Percentiles rank a stretch among this genome's conserved stretches.
Evolutionary conservation across 1,284 basidiomycete genomes (phyloP).

Genomic region (Laetiporus sulphureus): DNA sequence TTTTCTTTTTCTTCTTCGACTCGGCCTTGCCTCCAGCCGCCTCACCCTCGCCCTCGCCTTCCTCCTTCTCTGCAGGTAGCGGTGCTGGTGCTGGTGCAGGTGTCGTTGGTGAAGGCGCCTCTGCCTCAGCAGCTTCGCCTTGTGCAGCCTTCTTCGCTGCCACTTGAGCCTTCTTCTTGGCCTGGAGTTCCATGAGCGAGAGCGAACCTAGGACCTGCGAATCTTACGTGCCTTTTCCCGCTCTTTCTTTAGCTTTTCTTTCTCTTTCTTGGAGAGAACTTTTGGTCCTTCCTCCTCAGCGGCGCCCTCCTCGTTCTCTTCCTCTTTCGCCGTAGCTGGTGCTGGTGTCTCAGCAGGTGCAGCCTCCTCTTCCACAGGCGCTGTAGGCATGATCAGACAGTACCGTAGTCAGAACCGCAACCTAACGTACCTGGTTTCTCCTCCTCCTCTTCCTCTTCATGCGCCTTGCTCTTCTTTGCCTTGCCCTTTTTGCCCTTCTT

Average conservation of each 20-base stretch:
- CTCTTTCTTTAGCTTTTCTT: slow-evolving; percentile 92
- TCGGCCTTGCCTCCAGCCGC: slow-evolving; percentile 36
- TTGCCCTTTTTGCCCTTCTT: slow-evolving; percentile 52
- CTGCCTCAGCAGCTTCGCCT: slow-evolving; percentile 26
- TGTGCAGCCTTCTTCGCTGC: slow-evolving; percentile 71
- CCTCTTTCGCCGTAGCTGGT: slow-evolving; percentile 20
- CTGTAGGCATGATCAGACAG: neutral
- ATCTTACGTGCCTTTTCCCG: slow-evolving; percentile 70
- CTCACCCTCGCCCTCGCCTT: slow-evolving; percentile 45
- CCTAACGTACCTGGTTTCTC: slow-evolving; percentile 16
- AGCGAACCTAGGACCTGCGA: neutral
- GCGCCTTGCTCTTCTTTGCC: slow-evolving; percentile 47
- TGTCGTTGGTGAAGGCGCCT: slow-evolving; percentile 20
- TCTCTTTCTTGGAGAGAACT: slow-evolving; percentile 85
- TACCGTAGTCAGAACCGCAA: neutral
- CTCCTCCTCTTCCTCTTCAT: slow-evolving; percentile 33
- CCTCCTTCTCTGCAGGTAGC: slow-evolving; percentile 43
- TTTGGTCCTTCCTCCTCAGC: slow-evolving; percentile 42
- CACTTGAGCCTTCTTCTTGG: slow-evolving; percentile 92
- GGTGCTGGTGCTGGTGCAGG: slow-evolving; percentile 22
- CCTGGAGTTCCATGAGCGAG: slow-evolving; percentile 39
- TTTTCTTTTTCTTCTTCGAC: slow-evolving; percentile 90
- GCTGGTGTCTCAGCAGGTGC: slow-evolving; percentile 27
- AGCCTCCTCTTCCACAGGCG: slow-evolving; percentile 10
- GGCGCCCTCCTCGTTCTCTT: slow-evolving; percentile 29